Evolutionary conservation across 257 asterid genomes (phyloP), one percentile per base, ranked within the genome.

Genomic region (Agastache rugosa): DNA sequence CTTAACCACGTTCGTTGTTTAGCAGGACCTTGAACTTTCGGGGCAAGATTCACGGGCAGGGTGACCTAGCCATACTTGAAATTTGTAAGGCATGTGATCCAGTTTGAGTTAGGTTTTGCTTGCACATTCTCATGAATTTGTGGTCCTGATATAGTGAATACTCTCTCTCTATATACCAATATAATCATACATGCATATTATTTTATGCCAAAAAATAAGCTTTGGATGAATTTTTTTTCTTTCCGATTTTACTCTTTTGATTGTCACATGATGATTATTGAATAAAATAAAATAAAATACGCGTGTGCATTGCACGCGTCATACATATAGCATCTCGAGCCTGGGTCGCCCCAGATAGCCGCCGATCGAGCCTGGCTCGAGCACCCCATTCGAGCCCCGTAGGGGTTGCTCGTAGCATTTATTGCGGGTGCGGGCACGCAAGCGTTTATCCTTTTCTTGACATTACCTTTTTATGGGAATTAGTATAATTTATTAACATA

Each of bases 21-120:
- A 70, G 73, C 89, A 87, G 89, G 88, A 68, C 45, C 37, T 56
- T 48, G 79, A 54, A 53, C 29, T 65, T 20, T 66, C 55, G 56
- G 80, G 65, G 67, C 76, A 71, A 41, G 67, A 64, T 39, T 70
- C 77, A 64, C 23, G 10, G 53, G 75, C 44, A 2, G 44, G 3
- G 12, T 4, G 42, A 37, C 27, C 53, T 75, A 50, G 50, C 2
- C 6, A 8, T 23, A 11, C 64, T 47, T 42, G 62, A 42, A 51
- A 17, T 44, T 39, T 45, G 12, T 5, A 31, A 54, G 53, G 81
- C 34, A 45, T 17, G 16, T 63, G 37, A 10, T 63, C 31, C 31
- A 9, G 50, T 63, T 63, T 17, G 31, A n/a, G 50, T 22, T 17
- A 5, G 12, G 31, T 17, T 63, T 39, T 37, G 9, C 15, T 63